Percentiles rank a stretch among this genome's conserved stretches.
These are phyloP conservation scores for Lagenidium sp. DNA, from an alignment of 352 stramenopile species.

Conservation along the genomic window DNA sequence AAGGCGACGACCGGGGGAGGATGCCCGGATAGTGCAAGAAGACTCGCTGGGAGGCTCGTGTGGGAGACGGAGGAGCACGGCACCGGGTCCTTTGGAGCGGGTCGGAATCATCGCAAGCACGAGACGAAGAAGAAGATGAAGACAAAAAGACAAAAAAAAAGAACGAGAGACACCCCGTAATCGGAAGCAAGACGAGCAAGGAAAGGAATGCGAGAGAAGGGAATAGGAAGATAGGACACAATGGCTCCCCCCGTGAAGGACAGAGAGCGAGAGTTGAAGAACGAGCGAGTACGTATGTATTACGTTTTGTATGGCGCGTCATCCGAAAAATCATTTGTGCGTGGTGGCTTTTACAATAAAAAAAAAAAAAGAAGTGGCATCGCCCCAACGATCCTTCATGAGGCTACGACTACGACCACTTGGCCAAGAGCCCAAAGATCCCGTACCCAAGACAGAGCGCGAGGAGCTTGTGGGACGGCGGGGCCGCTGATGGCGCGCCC, in stretches of 20 bases:
- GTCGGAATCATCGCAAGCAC: slow-evolving; percentile 1
- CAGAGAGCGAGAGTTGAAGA: no score
- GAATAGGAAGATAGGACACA: background rate
- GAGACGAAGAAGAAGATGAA: slow-evolving; percentile 4
- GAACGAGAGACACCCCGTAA: slow-evolving; percentile 6
- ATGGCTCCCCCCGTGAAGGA: no score
- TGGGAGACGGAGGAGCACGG: no score
- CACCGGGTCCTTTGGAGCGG: no score
- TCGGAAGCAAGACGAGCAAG: background rate
- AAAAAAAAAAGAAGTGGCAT: background rate
- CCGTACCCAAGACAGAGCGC: slow-evolving; percentile 58
- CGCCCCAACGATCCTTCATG: background rate
- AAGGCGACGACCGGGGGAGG: no score
- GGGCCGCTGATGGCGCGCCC: background rate
- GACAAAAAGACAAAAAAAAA: slow-evolving; percentile 9
- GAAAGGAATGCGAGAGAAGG: background rate
- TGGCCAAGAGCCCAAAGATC: slow-evolving; percentile 68
- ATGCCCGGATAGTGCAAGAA: no score
- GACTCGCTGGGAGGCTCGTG: no score
- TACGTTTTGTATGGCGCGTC: slow-evolving; percentile 15
- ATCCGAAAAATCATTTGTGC: no score
- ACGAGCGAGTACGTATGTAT: no score
- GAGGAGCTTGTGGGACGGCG: slow-evolving; percentile 28
- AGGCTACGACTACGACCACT: slow-evolving; percentile 45
- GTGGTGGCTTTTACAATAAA: no score